A percentile compares a stretch with the other conserved stretches of the same genome.
Conservation (phyloP, 2,329 filamentous ascomycete species). For the Clonostachys chloroleuca region DNA sequence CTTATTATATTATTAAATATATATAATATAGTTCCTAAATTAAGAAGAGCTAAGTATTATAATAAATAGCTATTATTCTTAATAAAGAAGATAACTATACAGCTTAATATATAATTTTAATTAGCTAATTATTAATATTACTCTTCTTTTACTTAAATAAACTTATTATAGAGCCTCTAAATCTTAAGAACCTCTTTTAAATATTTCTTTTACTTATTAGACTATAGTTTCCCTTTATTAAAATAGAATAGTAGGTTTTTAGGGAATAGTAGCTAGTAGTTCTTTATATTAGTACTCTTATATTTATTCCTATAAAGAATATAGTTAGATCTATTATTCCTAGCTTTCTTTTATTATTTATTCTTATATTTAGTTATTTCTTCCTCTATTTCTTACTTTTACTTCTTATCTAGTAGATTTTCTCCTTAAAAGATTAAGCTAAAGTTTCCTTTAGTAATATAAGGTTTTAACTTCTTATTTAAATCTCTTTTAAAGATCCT, state of each 20-base stretch:
- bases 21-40: too few species aligned
- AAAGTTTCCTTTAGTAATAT: neutral
- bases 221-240: too few species aligned
- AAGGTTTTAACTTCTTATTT: too few species aligned
- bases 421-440: neutral
- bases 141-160: neutral
- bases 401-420: neutral
- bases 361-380: neutral
- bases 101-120: neutral
- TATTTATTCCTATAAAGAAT: too few species aligned
- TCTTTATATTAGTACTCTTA: too few species aligned
- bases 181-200: neutral
- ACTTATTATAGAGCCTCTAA: neutral
- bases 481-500: too few species aligned
- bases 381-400: neutral
- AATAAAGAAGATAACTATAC: neutral
- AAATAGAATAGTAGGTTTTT: too few species aligned
- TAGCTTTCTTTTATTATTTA: neutral
- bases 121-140: neutral
- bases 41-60: too few species aligned
- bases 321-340: too few species aligned
- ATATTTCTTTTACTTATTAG: too few species aligned
- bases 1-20: neutral
- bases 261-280: too few species aligned
- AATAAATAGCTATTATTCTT: too few species aligned